phyloP scores from a whole-genome alignment of 75 land plant genomes.

The Gnetum montanum region DNA sequence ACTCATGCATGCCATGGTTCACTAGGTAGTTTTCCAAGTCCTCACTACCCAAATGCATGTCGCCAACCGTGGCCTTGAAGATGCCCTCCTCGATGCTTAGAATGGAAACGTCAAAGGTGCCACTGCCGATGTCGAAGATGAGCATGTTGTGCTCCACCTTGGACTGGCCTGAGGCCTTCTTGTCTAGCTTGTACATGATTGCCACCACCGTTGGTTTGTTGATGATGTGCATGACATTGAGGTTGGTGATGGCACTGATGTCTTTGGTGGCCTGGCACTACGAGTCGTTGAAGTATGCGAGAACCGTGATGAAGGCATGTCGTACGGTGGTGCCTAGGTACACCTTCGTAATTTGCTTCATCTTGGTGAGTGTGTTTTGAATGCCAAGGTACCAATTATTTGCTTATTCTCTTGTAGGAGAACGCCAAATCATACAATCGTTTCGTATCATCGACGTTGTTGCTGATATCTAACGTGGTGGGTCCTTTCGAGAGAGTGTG shows the following conservation, averaged over 20 bases:
- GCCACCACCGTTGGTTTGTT: slow-evolving; percentile 30
- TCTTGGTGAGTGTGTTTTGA: too few relatives aligned
- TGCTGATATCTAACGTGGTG: too few relatives aligned
- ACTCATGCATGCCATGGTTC: slow-evolving; percentile 72
- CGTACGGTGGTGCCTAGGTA: too few relatives aligned
- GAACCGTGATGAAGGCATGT: too few relatives aligned
- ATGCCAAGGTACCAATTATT: too few relatives aligned
- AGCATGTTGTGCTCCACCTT: too few relatives aligned
- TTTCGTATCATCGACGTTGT: too few relatives aligned
- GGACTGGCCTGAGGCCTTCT: slow-evolving; percentile 12
- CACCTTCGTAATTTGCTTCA: too few relatives aligned
- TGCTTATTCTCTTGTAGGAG: too few relatives aligned
- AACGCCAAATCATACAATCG: too few relatives aligned
- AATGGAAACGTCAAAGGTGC: slow-evolving; percentile 21
- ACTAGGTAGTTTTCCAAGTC: slow-evolving; percentile 72
- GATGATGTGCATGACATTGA: slow-evolving; percentile 23
- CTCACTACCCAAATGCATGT: slow-evolving; percentile 71
- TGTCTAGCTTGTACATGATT: slow-evolving; percentile 23
- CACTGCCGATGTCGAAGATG: slow-evolving; percentile 20
- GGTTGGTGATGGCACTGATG: slow-evolving; percentile 19
- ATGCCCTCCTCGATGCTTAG: slow-evolving; percentile 24
- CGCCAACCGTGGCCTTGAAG: slow-evolving; percentile 64
- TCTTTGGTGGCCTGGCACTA: not conserved
- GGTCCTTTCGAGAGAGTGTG: too few relatives aligned
- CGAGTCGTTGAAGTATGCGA: slow-evolving; percentile 5